These are phyloP conservation scores for Candida boidinii DNA, from an alignment of 805 yeast species.

Conservation along the genomic window DNA sequence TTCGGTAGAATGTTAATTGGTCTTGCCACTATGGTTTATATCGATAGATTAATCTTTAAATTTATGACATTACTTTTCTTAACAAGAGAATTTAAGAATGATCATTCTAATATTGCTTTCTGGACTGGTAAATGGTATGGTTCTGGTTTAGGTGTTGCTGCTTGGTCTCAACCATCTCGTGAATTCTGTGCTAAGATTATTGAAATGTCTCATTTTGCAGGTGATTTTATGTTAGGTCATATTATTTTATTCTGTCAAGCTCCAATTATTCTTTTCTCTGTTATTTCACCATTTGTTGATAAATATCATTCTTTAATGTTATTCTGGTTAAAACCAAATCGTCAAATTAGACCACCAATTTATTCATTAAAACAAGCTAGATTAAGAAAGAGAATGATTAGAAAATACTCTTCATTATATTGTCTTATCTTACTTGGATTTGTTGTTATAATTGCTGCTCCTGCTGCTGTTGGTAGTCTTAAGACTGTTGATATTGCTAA, in stretches of 20 bases:
- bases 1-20: conserved; percentile 86
- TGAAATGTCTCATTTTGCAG: conserved; percentile 92
- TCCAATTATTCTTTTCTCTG: conserved; percentile 73
- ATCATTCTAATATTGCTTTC: conserved; percentile 94
- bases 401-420: conserved; percentile 82
- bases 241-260: conserved; percentile 77
- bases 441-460: conserved; percentile 75
- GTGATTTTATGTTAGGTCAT: conserved; percentile 94
- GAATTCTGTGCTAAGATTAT: conserved; percentile 91
- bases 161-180: conserved; percentile 92
- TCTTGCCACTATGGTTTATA: conserved; percentile 70
- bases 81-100: conserved; percentile 95
- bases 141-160: conserved; percentile 85
- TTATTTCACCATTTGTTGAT: conserved; percentile 87
- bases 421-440: conserved; percentile 62
- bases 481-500: conserved; percentile 30
- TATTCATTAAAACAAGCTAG: conserved; percentile 94
- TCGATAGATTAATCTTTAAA: conserved; percentile 85
- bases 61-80: conserved; percentile 66
- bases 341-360: conserved; percentile 97
- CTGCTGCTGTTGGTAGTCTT: conserved; percentile 69
- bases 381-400: conserved; percentile 95
- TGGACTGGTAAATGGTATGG: conserved; percentile 99
- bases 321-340: conserved; percentile 97
- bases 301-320: conserved; percentile 97